These are phyloP conservation scores for Tulasnella calospora DNA, from an alignment of 768 basidiomycete genomes.

Conservation along the genomic window DNA sequence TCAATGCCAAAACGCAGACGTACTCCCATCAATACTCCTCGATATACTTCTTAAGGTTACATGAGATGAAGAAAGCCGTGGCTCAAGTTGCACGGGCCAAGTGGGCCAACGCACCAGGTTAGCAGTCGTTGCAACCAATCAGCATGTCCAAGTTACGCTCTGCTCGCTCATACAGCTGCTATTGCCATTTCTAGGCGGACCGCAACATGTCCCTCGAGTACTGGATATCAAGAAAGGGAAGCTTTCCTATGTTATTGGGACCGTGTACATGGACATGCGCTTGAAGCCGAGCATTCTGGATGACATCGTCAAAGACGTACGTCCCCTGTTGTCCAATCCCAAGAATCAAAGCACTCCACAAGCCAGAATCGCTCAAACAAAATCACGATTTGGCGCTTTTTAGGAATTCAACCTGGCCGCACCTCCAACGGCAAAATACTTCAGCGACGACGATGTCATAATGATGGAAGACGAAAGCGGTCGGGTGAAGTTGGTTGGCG, in stretches of 20 bases:
- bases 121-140: neutral
- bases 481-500: constrained; percentile 81
- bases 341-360: neutral
- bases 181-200: constrained; percentile 48
- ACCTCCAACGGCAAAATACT: constrained; percentile 66
- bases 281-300: constrained; percentile 97
- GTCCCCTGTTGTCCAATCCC: constrained; percentile 35
- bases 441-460: constrained; percentile 68
- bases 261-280: constrained; percentile 98
- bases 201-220: constrained; percentile 68
- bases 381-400: neutral
- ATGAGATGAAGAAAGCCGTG: constrained; percentile 47
- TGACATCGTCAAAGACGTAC: constrained; percentile 87
- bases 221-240: constrained; percentile 81
- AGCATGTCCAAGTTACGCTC: neutral
- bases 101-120: constrained; percentile 50
- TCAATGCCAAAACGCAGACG: constrained; percentile 45
- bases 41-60: constrained; percentile 61
- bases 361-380: neutral
- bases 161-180: neutral
- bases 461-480: constrained; percentile 98
- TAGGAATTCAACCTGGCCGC: constrained; percentile 89
- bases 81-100: constrained; percentile 45
- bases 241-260: constrained; percentile 88
- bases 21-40: constrained; percentile 70